Base-by-base conservation (phyloP, 257 asterid species). In the Penstemon eatonii region DNA sequence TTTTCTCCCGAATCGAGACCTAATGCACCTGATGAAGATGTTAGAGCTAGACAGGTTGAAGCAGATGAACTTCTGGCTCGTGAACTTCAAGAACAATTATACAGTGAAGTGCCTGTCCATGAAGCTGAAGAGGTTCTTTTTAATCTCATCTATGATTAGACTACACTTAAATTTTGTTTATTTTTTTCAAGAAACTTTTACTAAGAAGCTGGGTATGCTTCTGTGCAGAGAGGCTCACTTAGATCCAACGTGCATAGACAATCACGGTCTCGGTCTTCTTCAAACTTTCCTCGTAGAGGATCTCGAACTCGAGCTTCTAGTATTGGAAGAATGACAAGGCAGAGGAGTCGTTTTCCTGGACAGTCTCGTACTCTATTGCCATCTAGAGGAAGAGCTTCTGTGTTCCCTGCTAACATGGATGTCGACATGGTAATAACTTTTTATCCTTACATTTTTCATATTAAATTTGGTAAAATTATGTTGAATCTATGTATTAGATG, bases 71-170 rank as follows among this genome's bases (percentile, higher is more conserved):
- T 70, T 67, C 74, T 93, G 72, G 98, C 98, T 70, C 91, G 84
- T 68, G 97, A 93, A 67, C 96, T 93, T 67, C 98, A 93, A 82
- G 94, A 93, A 63, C 97, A 93, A 68, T 67, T 90, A 63, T 93
- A 90, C 69, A 88, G 72, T 73, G 98, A 93, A 80, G 56, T 37
- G 44, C 89, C 90, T 59, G 77, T 68, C 69, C 52, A 76, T n/a
- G 82, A 86, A 64, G 70, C 54, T 69, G 71, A 64, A 33, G 87
- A 90, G 96, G 97, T 93, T 62, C 56, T 60, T 39, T 7, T 51
- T 59, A 66, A 25, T 41, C 59, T 69, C 25, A 12, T 40, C 66
- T 46, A 9, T 66, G 53, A 50, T 60, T 56, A 67, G 46, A 47
- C 33, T 25, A 25, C 38, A 42, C 62, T 73, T 52, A 62, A 62